Percentiles rank a stretch among this genome's conserved stretches.
These are phyloP conservation scores for Thalassiosira ordinaria DNA, from an alignment of 352 stramenopile genomes.

Conservation along the genomic window DNA sequence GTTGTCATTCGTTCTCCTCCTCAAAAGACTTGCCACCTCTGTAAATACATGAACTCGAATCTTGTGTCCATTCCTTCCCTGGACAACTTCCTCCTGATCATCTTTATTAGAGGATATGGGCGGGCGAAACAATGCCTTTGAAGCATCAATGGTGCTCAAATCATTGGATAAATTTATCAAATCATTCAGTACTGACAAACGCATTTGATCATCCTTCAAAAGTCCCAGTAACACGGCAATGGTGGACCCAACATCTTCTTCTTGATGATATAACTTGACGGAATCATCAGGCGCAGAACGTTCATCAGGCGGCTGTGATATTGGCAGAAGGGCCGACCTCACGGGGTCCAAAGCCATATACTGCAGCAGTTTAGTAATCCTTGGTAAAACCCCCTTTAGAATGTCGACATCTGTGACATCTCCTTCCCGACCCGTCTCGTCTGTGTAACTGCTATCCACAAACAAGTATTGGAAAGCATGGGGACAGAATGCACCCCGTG, in stretches of 20 bases:
- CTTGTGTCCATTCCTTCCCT: slow-evolving; percentile 15
- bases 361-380: slow-evolving; percentile 45
- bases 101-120: slow-evolving; percentile 11
- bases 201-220: slow-evolving; percentile 26
- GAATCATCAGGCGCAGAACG: slow-evolving; percentile 3
- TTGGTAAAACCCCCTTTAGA: slow-evolving; percentile 52
- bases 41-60: slow-evolving; percentile 57
- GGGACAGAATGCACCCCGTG: slow-evolving; percentile 54
- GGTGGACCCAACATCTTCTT: slow-evolving; percentile 55
- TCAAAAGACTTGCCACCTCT: slow-evolving; percentile 19
- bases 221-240: slow-evolving; percentile 52
- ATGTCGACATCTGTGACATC: slow-evolving; percentile 32
- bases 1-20: slow-evolving; percentile 14
- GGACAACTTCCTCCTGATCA: background rate
- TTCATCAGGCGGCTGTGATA: slow-evolving; percentile 3
- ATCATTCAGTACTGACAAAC: slow-evolving; percentile 44
- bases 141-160: slow-evolving; percentile 53
- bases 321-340: slow-evolving; percentile 14
- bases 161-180: slow-evolving; percentile 60
- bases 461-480: slow-evolving; percentile 45
- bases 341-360: slow-evolving; percentile 49
- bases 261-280: slow-evolving; percentile 27
- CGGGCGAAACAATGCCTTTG: slow-evolving; percentile 46
- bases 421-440: background rate
- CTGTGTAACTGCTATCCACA: slow-evolving; percentile 2